These are phyloP conservation scores for Heritiera fomes DNA, from an alignment of 345 rosid species.

Conservation along the genomic window DNA sequence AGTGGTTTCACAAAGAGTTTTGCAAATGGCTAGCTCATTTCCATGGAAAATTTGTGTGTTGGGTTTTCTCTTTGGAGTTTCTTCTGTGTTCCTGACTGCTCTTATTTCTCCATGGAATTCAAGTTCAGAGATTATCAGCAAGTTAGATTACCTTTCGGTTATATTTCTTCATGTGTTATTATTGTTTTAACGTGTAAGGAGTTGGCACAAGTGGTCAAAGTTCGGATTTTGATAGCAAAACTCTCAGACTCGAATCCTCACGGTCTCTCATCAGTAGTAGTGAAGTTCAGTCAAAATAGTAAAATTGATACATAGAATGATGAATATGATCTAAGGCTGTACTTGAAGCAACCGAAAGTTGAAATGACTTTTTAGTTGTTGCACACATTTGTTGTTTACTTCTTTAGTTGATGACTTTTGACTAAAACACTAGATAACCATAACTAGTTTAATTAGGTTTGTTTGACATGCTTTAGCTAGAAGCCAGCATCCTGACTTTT, in stretches of 20 bases:
- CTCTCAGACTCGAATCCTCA: no score
- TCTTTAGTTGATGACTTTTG: conserved; percentile 21
- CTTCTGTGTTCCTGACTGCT: conserved; percentile 80
- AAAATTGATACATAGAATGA: conserved; percentile 8
- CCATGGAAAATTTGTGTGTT: conserved; percentile 87
- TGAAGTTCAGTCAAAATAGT: not conserved
- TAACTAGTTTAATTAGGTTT: not conserved
- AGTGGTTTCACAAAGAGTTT: conserved; percentile 75
- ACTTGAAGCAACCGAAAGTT: conserved; percentile 36
- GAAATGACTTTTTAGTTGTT: conserved; percentile 21
- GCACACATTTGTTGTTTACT: conserved; percentile 24
- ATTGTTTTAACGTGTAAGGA: not conserved
- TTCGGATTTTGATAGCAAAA: no score
- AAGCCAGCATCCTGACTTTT: conserved; percentile 20
- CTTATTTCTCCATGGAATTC: conserved; percentile 64
- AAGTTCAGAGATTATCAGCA: conserved; percentile 48
- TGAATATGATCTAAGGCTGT: conserved; percentile 38
- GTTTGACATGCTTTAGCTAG: conserved; percentile 18
- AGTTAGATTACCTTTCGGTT: conserved; percentile 25
- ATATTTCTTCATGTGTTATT: not conserved
- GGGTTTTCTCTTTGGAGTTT: conserved; percentile 85
- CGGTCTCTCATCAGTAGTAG: no score
- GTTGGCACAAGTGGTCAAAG: not conserved
- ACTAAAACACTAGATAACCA: conserved; percentile 16
- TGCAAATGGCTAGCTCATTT: conserved; percentile 84